phyloP scores from a whole-genome alignment of 139 green algal genomes.

The Spirogloea muscicola region DNA sequence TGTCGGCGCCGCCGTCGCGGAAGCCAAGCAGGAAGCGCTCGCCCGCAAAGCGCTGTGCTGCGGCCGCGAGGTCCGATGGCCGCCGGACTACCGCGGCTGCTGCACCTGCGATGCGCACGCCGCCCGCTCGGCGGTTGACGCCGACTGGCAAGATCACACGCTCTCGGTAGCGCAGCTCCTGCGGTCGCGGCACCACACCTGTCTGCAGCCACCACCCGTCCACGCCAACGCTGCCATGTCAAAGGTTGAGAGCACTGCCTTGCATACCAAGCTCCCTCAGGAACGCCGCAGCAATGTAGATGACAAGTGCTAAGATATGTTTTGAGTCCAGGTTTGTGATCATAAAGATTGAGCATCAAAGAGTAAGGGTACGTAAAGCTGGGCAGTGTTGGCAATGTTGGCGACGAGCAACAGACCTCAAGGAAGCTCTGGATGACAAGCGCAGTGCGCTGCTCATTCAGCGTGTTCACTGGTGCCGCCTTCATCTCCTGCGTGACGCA shows the following conservation, averaged over 20 bases:
- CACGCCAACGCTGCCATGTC: no score
- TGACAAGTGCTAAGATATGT: no score
- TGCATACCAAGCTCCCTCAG: no score
- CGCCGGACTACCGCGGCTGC: no score
- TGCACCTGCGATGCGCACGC: no score
- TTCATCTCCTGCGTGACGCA: constrained; percentile 33
- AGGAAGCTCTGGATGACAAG: constrained; percentile 34
- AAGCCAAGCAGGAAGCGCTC: constrained; percentile 34
- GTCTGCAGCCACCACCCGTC: not conserved
- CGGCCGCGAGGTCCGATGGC: constrained; percentile 1
- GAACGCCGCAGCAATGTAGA: no score
- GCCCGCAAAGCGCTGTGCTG: constrained; percentile 1
- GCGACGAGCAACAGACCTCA: constrained; percentile 5
- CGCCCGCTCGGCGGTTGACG: not conserved
- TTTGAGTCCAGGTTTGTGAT: no score
- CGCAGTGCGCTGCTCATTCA: constrained; percentile 36
- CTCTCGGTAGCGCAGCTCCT: constrained; percentile 24
- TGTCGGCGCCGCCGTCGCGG: constrained; percentile 2
- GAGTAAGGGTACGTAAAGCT: no score
- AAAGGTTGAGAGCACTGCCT: no score
- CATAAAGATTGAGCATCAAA: no score
- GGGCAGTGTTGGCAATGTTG: no score
- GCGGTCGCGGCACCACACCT: not conserved
- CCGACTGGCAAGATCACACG: not conserved
- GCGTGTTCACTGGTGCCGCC: constrained; percentile 37